Base-by-base conservation (phyloP, 768 basidiomycete species). In the Tulasnella calospora region DNA sequence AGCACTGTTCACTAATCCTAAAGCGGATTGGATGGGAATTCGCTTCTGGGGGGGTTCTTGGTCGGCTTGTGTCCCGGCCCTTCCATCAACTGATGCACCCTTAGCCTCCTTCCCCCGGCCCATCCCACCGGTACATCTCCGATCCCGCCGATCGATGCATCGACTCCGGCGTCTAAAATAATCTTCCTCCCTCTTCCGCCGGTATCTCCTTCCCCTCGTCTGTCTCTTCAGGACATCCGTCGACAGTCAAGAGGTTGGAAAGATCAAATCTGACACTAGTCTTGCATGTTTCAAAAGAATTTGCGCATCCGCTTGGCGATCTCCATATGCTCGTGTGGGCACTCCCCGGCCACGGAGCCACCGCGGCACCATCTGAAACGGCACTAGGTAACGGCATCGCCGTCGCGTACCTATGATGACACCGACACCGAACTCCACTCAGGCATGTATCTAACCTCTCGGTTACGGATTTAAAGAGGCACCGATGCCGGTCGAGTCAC, bases 41-140 rank as follows among this genome's bases (percentile, higher is more conserved):
- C 61, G 21, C 27, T 33, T 67, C 61, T 67, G 61, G 17, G 12
- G 61, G 33, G 61, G 27, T 33, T 35, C 9, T 27, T 13, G n/a
- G 61, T 67, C 61, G 61, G 61, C 61, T 30, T 67, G 61, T 67
- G 61, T 67, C 61, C 61, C 61, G 61, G 61, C 61, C 61, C 61
- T 67, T 67, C 61, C 61, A 67, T 67, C 61, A 67, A 67, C 61
- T 67, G 61, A 67, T 67, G 61, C 61, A 51, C 51, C 51, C n/a
- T n/a, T 44, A 1, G 13, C 51, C 51, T 51, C 10, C 23, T 51
- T 51, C 27, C 27, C 57, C 61, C 61, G 61, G 61, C 33, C 61
- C 61, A 67, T 33, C 30, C 61, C 61, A 35, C 61, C 61, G 61
- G 61, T 67, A 7, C 61, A 67, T 27, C 61, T 67, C 61, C 61